Conservation (phyloP, 106 monocot species). For the Allium cepa region DNA sequence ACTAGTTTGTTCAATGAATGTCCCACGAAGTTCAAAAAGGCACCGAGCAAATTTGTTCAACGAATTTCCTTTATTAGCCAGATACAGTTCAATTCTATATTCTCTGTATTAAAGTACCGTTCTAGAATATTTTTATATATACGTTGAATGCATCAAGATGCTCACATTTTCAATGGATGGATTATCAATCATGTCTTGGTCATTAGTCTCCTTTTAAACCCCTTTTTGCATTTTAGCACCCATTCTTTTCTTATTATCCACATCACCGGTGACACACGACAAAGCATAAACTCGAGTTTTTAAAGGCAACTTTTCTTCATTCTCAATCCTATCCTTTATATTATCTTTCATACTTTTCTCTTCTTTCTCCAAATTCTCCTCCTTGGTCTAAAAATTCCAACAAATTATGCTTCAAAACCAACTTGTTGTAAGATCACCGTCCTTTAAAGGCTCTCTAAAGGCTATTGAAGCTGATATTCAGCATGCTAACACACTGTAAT, state of each 20-base stretch:
- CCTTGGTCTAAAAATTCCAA: neutral
- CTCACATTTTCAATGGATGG: no score
- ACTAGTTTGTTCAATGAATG: no score
- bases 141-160: no score
- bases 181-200: no score
- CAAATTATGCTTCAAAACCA: constrained; percentile 48
- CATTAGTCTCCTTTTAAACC: no score
- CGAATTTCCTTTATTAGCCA: no score
- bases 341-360: neutral
- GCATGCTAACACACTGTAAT: constrained; percentile 79
- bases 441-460: constrained; percentile 59
- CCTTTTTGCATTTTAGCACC: neutral
- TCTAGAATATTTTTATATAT: no score
- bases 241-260: neutral
- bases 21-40: no score
- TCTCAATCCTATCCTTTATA: neutral
- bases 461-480: constrained; percentile 65
- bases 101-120: no score
- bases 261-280: neutral
- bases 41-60: no score
- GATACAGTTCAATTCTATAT: no score
- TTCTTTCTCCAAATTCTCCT: neutral
- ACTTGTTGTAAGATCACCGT: constrained; percentile 23
- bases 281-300: neutral
- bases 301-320: neutral